Evolutionary conservation across 2,329 filamentous ascomycete species (phyloP).

Genomic region (Phoma sp.): DNA sequence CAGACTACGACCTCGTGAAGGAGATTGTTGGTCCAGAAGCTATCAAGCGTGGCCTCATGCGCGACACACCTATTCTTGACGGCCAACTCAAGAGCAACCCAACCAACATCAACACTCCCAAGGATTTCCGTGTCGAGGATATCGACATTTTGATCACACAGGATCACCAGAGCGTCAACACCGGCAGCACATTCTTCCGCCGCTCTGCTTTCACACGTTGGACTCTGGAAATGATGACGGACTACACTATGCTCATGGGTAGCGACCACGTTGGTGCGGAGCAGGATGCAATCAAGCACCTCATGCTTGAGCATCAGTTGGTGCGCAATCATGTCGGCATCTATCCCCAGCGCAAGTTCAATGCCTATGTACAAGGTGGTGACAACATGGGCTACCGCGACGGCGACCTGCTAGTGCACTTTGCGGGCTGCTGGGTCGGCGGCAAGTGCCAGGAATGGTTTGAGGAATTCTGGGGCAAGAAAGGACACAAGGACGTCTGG

Average conservation of each 20-base stretch:
- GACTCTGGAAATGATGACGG: constrained; percentile 50
- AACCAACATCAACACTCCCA: constrained; percentile 34
- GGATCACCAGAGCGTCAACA: constrained; percentile 50
- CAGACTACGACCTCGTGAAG: constrained; percentile 38
- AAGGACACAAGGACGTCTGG: constrained; percentile 32
- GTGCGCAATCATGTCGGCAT: constrained; percentile 48
- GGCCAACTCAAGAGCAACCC: constrained; percentile 36
- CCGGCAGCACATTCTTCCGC: constrained; percentile 49
- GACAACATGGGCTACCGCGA: constrained; percentile 47
- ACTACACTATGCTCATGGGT: constrained; percentile 45
- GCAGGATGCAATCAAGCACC: constrained; percentile 46
- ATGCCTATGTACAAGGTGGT: constrained; percentile 46
- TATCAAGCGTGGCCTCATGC: constrained; percentile 36
- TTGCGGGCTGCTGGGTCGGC: constrained; percentile 50
- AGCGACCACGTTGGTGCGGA: constrained; percentile 43
- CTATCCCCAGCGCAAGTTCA: constrained; percentile 47
- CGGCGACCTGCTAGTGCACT: constrained; percentile 49
- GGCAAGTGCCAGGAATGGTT: constrained; percentile 44
- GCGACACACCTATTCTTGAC: constrained; percentile 35
- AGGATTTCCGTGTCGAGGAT: constrained; percentile 38
- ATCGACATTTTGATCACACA: constrained; percentile 50
- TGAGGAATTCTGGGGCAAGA: constrained; percentile 45
- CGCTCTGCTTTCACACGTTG: constrained; percentile 45
- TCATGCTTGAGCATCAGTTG: constrained; percentile 44
- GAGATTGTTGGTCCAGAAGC: constrained; percentile 44